These are phyloP conservation scores for Basidiobolus meristosporus DNA, from an alignment of 371 early-diverging fungal species.

Conservation along the genomic window DNA sequence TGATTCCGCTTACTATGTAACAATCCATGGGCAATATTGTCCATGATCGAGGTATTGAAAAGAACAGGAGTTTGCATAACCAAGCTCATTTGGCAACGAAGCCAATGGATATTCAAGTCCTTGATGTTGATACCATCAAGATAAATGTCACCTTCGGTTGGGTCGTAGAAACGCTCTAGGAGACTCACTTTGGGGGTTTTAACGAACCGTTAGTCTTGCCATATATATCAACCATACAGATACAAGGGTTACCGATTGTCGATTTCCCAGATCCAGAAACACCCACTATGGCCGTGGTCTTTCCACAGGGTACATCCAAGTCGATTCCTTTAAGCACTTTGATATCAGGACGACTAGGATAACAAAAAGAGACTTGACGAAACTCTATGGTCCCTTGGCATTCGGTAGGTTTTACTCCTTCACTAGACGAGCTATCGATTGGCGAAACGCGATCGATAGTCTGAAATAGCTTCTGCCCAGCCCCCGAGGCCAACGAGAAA, in stretches of 20 bases:
- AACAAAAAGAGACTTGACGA: slow-evolving; percentile 40
- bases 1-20: slow-evolving; percentile 26
- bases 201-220: no score
- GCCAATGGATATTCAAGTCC: slow-evolving; percentile 40
- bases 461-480: slow-evolving; percentile 39
- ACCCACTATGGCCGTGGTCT: slow-evolving; percentile 60
- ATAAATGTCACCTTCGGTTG: slow-evolving; percentile 28
- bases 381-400: slow-evolving; percentile 51
- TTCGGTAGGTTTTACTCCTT: slow-evolving; percentile 22
- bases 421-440: slow-evolving; percentile 33
- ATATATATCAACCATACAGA: no score
- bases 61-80: slow-evolving; percentile 79
- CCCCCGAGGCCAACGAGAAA: slow-evolving; percentile 19
- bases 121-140: slow-evolving; percentile 52
- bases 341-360: slow-evolving; percentile 57
- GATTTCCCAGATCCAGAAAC: slow-evolving; percentile 81
- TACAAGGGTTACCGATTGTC: slow-evolving; percentile 49
- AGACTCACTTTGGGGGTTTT: slow-evolving; percentile 57
- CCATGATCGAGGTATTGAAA: slow-evolving; percentile 58
- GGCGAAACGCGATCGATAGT: slow-evolving; percentile 52
- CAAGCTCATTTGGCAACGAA: slow-evolving; percentile 61
- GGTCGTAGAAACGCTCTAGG: slow-evolving; percentile 79
- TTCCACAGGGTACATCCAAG: slow-evolving; percentile 43
- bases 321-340: slow-evolving; percentile 33
- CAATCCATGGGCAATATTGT: slow-evolving; percentile 53